A percentile compares a stretch with the other conserved stretches of the same genome.
Evolutionary conservation across 2,329 filamentous ascomycete genomes (phyloP).

Genomic region (Pseudocercospora pini-densiflorae): DNA sequence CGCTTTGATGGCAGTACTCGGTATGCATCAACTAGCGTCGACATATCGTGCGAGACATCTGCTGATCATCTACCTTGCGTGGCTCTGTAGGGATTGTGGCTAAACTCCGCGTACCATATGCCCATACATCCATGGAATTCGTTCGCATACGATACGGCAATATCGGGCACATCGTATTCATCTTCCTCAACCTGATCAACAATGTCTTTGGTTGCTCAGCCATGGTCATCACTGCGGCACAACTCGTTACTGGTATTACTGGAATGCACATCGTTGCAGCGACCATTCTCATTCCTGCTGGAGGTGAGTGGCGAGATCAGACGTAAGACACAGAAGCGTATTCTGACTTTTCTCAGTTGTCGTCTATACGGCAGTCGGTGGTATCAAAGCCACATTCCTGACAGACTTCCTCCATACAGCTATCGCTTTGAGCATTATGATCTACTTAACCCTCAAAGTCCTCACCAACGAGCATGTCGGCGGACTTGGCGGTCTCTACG

Average conservation of each 20-base stretch:
- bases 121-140: conserved; percentile 58
- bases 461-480: conserved; percentile 49
- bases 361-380: conserved; percentile 54
- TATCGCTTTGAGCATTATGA: conserved; percentile 53
- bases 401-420: conserved; percentile 56
- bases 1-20: conserved; percentile 55
- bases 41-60: neutral
- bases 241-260: conserved; percentile 42
- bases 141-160: conserved; percentile 46
- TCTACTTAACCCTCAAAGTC: conserved; percentile 54
- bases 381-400: conserved; percentile 55
- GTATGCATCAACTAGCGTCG: neutral
- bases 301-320: conserved; percentile 41
- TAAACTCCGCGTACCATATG: conserved; percentile 56
- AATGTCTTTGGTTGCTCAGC: conserved; percentile 45
- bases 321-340: neutral
- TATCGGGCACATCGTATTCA: conserved; percentile 34
- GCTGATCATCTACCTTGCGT: conserved; percentile 3
- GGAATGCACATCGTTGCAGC: conserved; percentile 55
- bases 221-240: conserved; percentile 36
- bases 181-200: conserved; percentile 36
- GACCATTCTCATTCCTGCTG: conserved; percentile 51
- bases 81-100: conserved; percentile 45
- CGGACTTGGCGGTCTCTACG: conserved; percentile 50
- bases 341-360: conserved; percentile 43